These are phyloP conservation scores for Favolaschia claudopus DNA, from an alignment of 768 basidiomycete genomes.

Conservation along the genomic window DNA sequence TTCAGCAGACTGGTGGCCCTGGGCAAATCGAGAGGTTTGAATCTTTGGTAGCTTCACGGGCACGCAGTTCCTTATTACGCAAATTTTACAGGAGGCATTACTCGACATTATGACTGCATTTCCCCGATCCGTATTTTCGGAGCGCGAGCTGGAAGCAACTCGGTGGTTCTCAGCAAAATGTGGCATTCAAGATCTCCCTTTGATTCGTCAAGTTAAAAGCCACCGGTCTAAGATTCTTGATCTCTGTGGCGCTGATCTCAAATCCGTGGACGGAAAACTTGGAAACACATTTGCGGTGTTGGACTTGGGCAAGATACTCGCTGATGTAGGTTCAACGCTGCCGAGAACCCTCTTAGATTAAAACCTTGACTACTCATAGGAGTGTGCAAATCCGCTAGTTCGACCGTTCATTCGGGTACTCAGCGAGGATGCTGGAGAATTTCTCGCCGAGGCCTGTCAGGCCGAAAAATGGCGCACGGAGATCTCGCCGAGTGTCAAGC, in stretches of 20 bases:
- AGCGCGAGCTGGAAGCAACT: background rate
- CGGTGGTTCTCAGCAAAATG: background rate
- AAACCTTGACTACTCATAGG: background rate
- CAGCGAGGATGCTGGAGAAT: background rate
- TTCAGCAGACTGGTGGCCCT: too few species aligned
- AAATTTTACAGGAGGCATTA: too few species aligned
- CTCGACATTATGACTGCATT: too few species aligned
- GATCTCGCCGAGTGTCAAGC: too few species aligned
- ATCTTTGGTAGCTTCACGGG: too few species aligned
- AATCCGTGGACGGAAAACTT: background rate
- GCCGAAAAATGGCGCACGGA: conserved; percentile 2
- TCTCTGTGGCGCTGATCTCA: background rate
- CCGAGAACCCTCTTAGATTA: too few species aligned
- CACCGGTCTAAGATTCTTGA: background rate
- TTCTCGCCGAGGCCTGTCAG: background rate
- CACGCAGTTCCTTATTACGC: too few species aligned
- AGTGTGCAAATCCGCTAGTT: conserved; percentile 1
- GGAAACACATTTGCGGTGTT: background rate
- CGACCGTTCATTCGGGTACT: too few species aligned
- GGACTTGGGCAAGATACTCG: conserved; percentile 1
- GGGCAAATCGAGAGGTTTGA: too few species aligned
- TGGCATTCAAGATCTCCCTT: background rate
- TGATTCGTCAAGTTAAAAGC: background rate
- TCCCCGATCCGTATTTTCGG: too few species aligned
- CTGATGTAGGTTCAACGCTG: too few species aligned